phyloP scores from a whole-genome alignment of 768 basidiomycete genomes.

The Suillus decipiens region DNA sequence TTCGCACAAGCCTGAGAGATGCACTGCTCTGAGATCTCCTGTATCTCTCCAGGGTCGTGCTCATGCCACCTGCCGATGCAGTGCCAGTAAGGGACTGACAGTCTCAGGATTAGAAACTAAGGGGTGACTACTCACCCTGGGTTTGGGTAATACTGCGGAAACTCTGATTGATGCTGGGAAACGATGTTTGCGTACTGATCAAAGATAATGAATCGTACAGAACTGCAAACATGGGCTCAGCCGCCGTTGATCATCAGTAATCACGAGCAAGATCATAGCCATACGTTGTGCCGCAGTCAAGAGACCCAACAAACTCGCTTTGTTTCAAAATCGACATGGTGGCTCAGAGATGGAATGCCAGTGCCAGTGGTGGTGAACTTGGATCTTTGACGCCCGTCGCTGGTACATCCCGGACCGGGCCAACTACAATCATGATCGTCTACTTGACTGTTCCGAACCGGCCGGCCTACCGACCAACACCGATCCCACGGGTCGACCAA shows the following conservation, averaged over 20 bases:
- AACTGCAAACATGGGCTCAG: constrained; percentile 45
- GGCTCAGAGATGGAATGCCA: background rate
- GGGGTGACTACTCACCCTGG: constrained; percentile 61
- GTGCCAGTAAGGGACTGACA: background rate
- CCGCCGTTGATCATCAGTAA: background rate
- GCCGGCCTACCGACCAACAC: constrained; percentile 4
- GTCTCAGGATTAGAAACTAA: background rate
- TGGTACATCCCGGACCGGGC: background rate
- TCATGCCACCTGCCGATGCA: constrained; percentile 79
- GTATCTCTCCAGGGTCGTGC: constrained; percentile 86
- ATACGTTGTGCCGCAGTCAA: constrained; percentile 96
- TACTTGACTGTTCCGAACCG: constrained; percentile 7
- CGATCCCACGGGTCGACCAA: background rate
- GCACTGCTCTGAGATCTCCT: constrained; percentile 70
- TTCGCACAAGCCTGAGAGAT: constrained; percentile 70
- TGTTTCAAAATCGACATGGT: constrained; percentile 47
- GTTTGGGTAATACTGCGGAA: constrained; percentile 89
- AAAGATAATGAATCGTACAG: constrained; percentile 90
- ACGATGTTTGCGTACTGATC: constrained; percentile 86
- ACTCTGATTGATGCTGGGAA: constrained; percentile 88
- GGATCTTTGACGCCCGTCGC: constrained; percentile 19
- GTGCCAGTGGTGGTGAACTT: background rate
- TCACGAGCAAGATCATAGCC: constrained; percentile 29
- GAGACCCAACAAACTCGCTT: constrained; percentile 86
- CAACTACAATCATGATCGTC: background rate